Base-by-base conservation (phyloP, 257 asterid genomes). In the Striga asiatica region DNA sequence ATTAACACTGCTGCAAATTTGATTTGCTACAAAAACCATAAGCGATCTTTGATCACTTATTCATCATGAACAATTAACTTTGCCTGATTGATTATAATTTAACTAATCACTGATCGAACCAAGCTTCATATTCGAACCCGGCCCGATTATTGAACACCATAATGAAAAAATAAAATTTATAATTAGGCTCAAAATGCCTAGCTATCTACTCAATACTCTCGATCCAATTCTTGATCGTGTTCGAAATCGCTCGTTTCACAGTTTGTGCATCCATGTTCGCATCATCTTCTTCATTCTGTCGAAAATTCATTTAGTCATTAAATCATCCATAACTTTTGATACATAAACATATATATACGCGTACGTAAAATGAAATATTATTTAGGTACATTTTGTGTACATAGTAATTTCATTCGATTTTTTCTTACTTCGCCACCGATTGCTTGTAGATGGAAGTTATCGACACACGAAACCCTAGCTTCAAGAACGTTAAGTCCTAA, bases 381-480 rank as follows among this genome's bases (percentile, higher is more conserved):
- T n/a, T n/a, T n/a, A n/a, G n/a, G n/a, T n/a, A n/a, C n/a, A n/a
- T n/a, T n/a, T n/a, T n/a, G n/a, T n/a, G n/a, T n/a, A n/a, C n/a
- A n/a, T n/a, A n/a, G n/a, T 39, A 23, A 2, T 19, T 45, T 12
- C 1, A 17, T 14, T n/a, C n/a, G n/a, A n/a, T n/a, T n/a, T n/a
- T 56, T 56, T 42, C 76, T 66, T 81, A 83, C 94, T 53, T 79
- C 84, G 76, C 84, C 95, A 17, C 93, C 96, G 19, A 86, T 45
- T n/a, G 93, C 96, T 74, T 83, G 84, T 16, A 89, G 69, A 53
- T 80, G 82, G 72, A 86, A 89, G 59, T 31, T 70, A 29, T 86
- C 81, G 0, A 70, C 76, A 69, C 93, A 89, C 21, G 96, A 86
- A 83, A 89, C 86, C 88, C 94, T 81, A 73, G 94, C 96, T 64